Evolutionary conservation across 2,329 filamentous ascomycete species (phyloP).

Genomic region (Phialocephala sp.): DNA sequence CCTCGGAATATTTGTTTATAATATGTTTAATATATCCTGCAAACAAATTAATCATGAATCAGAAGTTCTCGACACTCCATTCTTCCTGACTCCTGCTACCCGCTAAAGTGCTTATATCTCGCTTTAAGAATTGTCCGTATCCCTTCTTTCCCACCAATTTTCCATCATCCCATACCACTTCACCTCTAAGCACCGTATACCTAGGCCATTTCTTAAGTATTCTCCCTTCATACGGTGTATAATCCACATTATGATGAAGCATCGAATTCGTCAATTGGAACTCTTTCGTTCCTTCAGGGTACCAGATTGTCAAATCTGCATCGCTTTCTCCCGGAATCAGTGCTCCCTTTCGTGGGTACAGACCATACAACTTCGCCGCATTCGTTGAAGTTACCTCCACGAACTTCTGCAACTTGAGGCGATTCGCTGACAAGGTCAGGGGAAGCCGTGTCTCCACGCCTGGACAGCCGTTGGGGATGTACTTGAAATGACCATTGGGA

Average conservation of each 20-base stretch:
- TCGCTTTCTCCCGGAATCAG: slow-evolving; percentile 56
- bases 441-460: slow-evolving; percentile 63
- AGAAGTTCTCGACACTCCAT: slow-evolving; percentile 41
- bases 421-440: slow-evolving; percentile 47
- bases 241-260: slow-evolving; percentile 66
- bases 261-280: slow-evolving; percentile 56
- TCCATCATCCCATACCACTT: slow-evolving; percentile 60
- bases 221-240: slow-evolving; percentile 65
- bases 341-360: slow-evolving; percentile 57
- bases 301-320: slow-evolving; percentile 64
- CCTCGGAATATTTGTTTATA: too few species aligned
- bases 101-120: slow-evolving; percentile 46
- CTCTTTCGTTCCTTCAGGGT: slow-evolving; percentile 52
- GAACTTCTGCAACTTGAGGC: slow-evolving; percentile 54
- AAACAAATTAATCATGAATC: neutral
- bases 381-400: slow-evolving; percentile 61
- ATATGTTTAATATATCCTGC: neutral
- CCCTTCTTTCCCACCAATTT: slow-evolving; percentile 55
- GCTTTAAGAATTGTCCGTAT: slow-evolving; percentile 55
- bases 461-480: slow-evolving; percentile 63
- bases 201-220: slow-evolving; percentile 65
- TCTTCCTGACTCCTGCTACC: slow-evolving; percentile 42
- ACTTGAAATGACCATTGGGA: slow-evolving; percentile 54
- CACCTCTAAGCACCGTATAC: slow-evolving; percentile 63
- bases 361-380: slow-evolving; percentile 61